Evolutionary conservation across 257 asterid genomes (phyloP), one percentile per base, ranked within the genome.

Genomic region (Ligustrum vulgare): DNA sequence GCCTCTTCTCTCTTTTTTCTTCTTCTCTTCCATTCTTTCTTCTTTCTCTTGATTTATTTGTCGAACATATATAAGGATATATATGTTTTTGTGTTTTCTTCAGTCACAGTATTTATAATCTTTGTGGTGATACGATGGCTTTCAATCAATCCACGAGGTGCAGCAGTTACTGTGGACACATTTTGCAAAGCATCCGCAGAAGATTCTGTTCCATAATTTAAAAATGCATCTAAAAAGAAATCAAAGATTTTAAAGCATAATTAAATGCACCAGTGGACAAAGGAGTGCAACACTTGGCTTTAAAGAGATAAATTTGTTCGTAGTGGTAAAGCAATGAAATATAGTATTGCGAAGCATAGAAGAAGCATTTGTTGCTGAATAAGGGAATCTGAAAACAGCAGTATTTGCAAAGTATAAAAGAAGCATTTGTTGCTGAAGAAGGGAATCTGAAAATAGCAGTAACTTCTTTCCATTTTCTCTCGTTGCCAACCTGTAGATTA

Each of bases 401-500:
- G 31, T 28, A 28, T 28, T 28, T 28, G 31, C 31, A 1, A 28
- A 28, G 31, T 28, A 28, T 28, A 28, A 28, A 28, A 28, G 31
- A 28, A 28, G 31, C 31, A 28, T 28, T 28, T 28, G 31, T 28
- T 28, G 31, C 31, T 28, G 31, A 28, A 28, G 1, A 28, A 28
- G 31, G 31, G 31, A 28, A 28, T 28, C 31, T 28, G 81, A 94
- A 94, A 78, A 76, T 86, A 3, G 84, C 74, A 2, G 92, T 89
- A 31, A 92, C 86, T 58, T 94, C 97, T 81, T 84, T 92, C 99
- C 99, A 94, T 74, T 76, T 92, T 75, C 81, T 89, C 33, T 91
- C 96, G 81, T 77, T 79, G 72, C 89, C 67, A 75, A 89, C 84
- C 97, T 93, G 90, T 56, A 47, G 13, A 31, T 41, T 10, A 74